Percentiles rank a stretch among this genome's conserved stretches.
Conservation (phyloP, 1,284 basidiomycete species). For the Megacollybia platyphylla region DNA sequence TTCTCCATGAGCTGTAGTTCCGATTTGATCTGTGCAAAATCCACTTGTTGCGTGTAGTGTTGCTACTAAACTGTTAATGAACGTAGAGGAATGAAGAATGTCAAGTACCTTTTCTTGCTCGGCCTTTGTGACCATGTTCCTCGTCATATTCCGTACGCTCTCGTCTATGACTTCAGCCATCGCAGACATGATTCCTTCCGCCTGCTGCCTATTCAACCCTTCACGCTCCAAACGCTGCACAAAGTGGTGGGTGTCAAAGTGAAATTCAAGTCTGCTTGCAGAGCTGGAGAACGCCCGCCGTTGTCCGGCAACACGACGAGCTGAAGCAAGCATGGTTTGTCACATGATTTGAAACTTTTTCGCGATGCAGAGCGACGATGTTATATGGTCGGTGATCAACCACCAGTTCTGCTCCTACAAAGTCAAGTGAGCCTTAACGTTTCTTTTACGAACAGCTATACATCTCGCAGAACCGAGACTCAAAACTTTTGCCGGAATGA, state of each 20-base stretch:
- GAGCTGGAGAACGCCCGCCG: background rate
- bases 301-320: no score
- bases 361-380: constrained; percentile 82
- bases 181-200: constrained; percentile 90
- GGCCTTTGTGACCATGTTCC: constrained; percentile 86
- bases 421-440: constrained; percentile 70
- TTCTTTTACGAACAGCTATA: constrained; percentile 6
- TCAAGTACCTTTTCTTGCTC: constrained; percentile 81
- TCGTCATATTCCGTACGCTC: constrained; percentile 87
- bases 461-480: constrained; percentile 59
- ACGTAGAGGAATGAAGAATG: background rate
- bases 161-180: constrained; percentile 94
- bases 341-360: background rate
- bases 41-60: constrained; percentile 93
- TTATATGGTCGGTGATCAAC: constrained; percentile 93
- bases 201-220: constrained; percentile 79
- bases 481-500: constrained; percentile 99
- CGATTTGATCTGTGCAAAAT: constrained; percentile 94
- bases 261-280: constrained; percentile 32
- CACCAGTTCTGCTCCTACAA: constrained; percentile 94
- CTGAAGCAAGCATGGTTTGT: no score
- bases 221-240: constrained; percentile 82
- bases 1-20: constrained; percentile 95
- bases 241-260: constrained; percentile 92
- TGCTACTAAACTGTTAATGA: constrained; percentile 33